A percentile compares a stretch with the other conserved stretches of the same genome.
phyloP scores from a whole-genome alignment of 495 filamentous ascomycete genomes.

The Parathielavia appendiculata region DNA sequence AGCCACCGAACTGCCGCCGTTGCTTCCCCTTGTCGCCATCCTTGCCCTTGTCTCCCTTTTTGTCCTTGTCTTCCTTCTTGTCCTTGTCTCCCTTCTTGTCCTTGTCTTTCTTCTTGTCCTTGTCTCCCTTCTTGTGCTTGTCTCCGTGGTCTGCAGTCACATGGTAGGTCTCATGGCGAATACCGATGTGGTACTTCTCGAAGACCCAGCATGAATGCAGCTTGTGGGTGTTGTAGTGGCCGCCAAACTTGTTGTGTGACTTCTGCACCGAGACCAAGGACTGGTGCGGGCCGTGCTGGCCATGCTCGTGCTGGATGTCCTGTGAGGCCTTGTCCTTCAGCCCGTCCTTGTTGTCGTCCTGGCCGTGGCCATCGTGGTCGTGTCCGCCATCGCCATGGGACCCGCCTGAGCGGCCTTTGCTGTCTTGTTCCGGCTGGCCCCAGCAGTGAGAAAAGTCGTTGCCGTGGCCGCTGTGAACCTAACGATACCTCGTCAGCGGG shows the following conservation, averaged over 20 bases:
- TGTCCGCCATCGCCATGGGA: background rate
- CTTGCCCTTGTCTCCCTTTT: background rate
- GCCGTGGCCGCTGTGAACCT: conserved; percentile 8
- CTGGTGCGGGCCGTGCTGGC: background rate
- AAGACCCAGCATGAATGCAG: conserved; percentile 12
- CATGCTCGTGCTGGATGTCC: background rate
- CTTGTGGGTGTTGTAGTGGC: conserved; percentile 10
- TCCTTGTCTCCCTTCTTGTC: background rate
- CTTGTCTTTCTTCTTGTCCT: background rate
- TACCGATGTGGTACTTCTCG: background rate
- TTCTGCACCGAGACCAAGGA: background rate
- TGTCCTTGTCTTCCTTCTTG: too few species aligned
- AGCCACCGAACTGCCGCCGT: background rate
- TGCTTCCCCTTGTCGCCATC: background rate
- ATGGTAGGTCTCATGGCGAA: background rate
- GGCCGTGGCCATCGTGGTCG: too few species aligned
- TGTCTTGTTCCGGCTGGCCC: background rate
- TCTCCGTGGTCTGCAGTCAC: background rate
- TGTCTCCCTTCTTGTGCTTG: background rate
- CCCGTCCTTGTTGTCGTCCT: background rate
- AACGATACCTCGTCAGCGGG: background rate
- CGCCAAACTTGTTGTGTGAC: background rate
- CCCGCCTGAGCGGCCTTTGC: background rate
- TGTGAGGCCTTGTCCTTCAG: background rate
- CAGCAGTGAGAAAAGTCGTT: background rate